These are phyloP conservation scores for Pseudogymnoascus sp. DNA, from an alignment of 2,329 filamentous ascomycete species.

Conservation along the genomic window DNA sequence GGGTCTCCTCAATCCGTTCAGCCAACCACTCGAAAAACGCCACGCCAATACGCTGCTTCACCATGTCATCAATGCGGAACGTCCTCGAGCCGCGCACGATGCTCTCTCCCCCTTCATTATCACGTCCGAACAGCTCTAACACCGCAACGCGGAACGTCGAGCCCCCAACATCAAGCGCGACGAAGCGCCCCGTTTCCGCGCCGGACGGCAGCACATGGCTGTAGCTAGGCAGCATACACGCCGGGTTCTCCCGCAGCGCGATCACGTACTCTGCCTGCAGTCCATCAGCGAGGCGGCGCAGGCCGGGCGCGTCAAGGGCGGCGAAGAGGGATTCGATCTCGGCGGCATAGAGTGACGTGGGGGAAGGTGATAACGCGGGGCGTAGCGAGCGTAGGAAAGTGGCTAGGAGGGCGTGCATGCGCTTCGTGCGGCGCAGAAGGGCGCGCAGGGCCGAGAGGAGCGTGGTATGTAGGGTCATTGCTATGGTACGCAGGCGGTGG, in stretches of 20 bases:
- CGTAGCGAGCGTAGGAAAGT: background rate
- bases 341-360: background rate
- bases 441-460: background rate
- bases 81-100: constrained; percentile 48
- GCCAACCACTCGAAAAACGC: constrained; percentile 65
- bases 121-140: constrained; percentile 49
- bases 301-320: constrained; percentile 31
- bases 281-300: constrained; percentile 41
- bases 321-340: background rate
- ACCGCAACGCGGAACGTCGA: constrained; percentile 60
- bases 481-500: background rate
- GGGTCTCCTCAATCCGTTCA: constrained; percentile 48
- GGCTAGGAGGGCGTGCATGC: background rate
- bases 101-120: constrained; percentile 34
- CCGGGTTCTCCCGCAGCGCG: constrained; percentile 43
- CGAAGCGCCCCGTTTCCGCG: constrained; percentile 49
- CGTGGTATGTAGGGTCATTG: background rate
- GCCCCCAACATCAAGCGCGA: constrained; percentile 62
- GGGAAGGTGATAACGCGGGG: background rate
- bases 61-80: constrained; percentile 48
- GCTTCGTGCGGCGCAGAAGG: background rate
- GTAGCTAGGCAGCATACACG: constrained; percentile 61
- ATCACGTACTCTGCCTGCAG: constrained; percentile 50
- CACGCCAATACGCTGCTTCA: constrained; percentile 52
- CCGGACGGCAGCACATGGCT: constrained; percentile 58